Evolutionary conservation across 306 rosid species (phyloP).

Genomic region (Coriaria nepalensis): DNA sequence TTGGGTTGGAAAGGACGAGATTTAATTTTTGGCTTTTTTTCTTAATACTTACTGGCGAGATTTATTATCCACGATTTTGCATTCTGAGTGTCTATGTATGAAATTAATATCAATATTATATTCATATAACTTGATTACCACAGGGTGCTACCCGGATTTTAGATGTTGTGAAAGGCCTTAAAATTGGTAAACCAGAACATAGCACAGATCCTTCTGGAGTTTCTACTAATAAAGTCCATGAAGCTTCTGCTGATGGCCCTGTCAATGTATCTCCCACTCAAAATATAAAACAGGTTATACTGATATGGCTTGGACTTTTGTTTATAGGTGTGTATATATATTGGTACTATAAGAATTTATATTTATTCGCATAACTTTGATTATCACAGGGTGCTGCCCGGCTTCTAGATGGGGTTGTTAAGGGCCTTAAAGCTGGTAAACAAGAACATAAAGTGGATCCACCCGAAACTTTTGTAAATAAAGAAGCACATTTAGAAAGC

Average conservation of each 20-base stretch:
- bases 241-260: conserved; percentile 34
- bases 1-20: conserved; percentile 1
- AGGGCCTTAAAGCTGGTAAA: conserved; percentile 29
- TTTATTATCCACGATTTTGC: too few relatives aligned
- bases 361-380: not conserved
- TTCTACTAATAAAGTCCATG: conserved; percentile 42
- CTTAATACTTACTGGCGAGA: not conserved
- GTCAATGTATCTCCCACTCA: conserved; percentile 20
- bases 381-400: conserved; percentile 29
- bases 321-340: conserved; percentile 11
- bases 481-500: conserved; percentile 33
- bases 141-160: too few relatives aligned
- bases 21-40: conserved; percentile 1
- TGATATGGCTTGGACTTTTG: conserved; percentile 18
- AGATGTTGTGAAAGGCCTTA: too few relatives aligned
- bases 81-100: not conserved
- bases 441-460: conserved; percentile 20
- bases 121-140: too few relatives aligned
- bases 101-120: too few relatives aligned
- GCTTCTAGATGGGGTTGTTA: conserved; percentile 29
- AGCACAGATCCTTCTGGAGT: too few relatives aligned
- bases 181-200: too few relatives aligned
- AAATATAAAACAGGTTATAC: conserved; percentile 40
- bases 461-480: conserved; percentile 13
- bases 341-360: conserved; percentile 18